These are phyloP conservation scores for Phallus indusiatus DNA, from an alignment of 768 basidiomycete genomes.

Conservation along the genomic window DNA sequence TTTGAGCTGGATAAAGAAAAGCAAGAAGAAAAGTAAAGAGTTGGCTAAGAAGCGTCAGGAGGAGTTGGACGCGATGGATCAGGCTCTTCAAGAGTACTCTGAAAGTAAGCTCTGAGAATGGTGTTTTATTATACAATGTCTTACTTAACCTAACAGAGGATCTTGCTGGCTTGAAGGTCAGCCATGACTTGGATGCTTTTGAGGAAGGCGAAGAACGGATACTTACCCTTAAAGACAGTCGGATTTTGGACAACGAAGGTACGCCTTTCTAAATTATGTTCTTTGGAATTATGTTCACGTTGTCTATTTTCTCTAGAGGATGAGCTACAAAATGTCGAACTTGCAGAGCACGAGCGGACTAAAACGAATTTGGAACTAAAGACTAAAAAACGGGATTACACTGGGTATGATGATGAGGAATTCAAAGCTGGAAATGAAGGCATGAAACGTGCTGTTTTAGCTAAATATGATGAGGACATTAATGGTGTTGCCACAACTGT, in stretches of 20 bases:
- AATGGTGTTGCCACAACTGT: constrained; percentile 67
- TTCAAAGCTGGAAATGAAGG: constrained; percentile 67
- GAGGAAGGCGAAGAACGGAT: constrained; percentile 92
- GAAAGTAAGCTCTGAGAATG: constrained; percentile 55
- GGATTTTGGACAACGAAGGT: constrained; percentile 95
- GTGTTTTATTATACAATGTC: not conserved
- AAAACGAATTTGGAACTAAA: constrained; percentile 78
- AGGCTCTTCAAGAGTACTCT: constrained; percentile 66
- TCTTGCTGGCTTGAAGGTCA: constrained; percentile 89
- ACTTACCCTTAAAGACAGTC: constrained; percentile 93
- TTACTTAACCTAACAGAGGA: constrained; percentile 48
- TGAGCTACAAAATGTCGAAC: constrained; percentile 90
- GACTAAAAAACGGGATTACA: constrained; percentile 83
- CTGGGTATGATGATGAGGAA: constrained; percentile 95
- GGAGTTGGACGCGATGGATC: constrained; percentile 81
- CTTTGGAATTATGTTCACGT: not conserved
- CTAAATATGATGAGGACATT: constrained; percentile 91
- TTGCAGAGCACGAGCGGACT: constrained; percentile 79
- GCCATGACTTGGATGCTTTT: constrained; percentile 86
- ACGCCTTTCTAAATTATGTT: constrained; percentile 11
- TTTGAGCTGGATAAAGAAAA: constrained; percentile 83
- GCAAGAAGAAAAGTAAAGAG: constrained; percentile 86
- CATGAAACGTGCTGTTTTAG: constrained; percentile 73
- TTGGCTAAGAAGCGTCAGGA: constrained; percentile 73
- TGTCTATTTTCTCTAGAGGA: constrained; percentile 58